phyloP scores from a whole-genome alignment of 2,329 filamentous ascomycete species.

The Microcera coccophila region DNA sequence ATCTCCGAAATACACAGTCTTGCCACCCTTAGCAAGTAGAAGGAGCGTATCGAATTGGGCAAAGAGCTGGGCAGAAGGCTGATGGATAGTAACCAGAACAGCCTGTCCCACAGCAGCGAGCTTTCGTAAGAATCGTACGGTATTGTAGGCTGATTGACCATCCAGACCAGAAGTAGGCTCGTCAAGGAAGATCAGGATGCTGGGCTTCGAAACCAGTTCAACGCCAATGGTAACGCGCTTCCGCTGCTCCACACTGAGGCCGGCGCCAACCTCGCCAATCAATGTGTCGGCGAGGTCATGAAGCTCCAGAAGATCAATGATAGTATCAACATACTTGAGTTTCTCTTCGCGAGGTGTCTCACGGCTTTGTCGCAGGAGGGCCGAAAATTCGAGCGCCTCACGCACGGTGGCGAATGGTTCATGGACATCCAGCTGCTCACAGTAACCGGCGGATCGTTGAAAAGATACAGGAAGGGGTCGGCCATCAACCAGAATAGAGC shows the following conservation, averaged over 20 bases:
- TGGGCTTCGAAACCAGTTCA: conserved; percentile 59
- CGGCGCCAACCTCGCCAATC: conserved; percentile 48
- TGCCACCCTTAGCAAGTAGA: conserved; percentile 60
- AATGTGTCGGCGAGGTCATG: conserved; percentile 46
- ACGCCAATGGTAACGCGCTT: conserved; percentile 58
- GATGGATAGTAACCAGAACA: conserved; percentile 66
- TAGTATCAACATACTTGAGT: conserved; percentile 70
- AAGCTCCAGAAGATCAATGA: conserved; percentile 61
- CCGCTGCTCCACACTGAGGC: conserved; percentile 50
- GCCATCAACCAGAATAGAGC: conserved; percentile 74
- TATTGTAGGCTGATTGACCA: conserved; percentile 63
- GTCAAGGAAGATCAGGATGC: conserved; percentile 57
- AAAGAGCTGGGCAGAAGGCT: conserved; percentile 64
- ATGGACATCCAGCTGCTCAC: conserved; percentile 78
- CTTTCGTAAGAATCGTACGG: conserved; percentile 62
- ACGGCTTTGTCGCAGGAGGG: conserved; percentile 67
- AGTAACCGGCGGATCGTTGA: conserved; percentile 75
- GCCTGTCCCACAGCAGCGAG: conserved; percentile 64
- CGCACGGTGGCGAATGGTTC: conserved; percentile 69
- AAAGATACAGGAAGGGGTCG: conserved; percentile 67
- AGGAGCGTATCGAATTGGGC: conserved; percentile 63
- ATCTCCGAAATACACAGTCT: conserved; percentile 64
- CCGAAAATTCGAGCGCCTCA: conserved; percentile 72
- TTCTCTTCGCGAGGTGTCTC: conserved; percentile 64
- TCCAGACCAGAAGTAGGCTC: conserved; percentile 65